phyloP scores from a whole-genome alignment of 441 rosid species.

The Gossypium lobatum region DNA sequence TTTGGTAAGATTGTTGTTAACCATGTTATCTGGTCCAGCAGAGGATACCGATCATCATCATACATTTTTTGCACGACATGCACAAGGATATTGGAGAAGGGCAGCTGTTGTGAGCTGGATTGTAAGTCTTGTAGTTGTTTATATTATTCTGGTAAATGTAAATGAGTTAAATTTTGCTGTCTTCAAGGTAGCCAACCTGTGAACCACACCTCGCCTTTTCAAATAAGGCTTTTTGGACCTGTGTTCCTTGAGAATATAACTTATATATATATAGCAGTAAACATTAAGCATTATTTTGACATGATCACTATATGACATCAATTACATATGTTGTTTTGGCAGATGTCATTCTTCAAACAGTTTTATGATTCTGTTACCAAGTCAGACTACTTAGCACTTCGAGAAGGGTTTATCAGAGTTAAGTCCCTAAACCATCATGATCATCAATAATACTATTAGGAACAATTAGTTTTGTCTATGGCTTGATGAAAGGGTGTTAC shows the following conservation, averaged over 20 bases:
- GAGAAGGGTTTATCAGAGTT: conserved; percentile 70
- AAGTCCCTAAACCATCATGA: neutral
- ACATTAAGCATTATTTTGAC: neutral
- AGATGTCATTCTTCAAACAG: conserved; percentile 80
- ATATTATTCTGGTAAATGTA: no score
- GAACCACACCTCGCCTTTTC: no score
- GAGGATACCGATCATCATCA: conserved; percentile 15
- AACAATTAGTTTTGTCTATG: neutral
- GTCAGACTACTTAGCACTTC: conserved; percentile 65
- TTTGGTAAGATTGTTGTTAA: neutral
- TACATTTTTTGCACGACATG: conserved; percentile 32
- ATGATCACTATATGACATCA: no score
- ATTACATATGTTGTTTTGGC: conserved; percentile 9
- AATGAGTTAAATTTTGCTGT: no score
- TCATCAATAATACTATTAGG: no score
- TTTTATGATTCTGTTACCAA: conserved; percentile 66
- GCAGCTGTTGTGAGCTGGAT: conserved; percentile 56
- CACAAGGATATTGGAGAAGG: conserved; percentile 50
- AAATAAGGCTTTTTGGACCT: no score
- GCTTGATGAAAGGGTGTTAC: neutral
- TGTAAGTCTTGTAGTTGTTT: conserved; percentile 29
- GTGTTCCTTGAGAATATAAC: no score
- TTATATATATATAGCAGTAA: neutral
- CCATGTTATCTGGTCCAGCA: conserved; percentile 4
- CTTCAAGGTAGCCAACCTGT: no score